These are phyloP conservation scores for Rhododendron mucronatum DNA, from an alignment of 148 eudicot species.

Conservation along the genomic window DNA sequence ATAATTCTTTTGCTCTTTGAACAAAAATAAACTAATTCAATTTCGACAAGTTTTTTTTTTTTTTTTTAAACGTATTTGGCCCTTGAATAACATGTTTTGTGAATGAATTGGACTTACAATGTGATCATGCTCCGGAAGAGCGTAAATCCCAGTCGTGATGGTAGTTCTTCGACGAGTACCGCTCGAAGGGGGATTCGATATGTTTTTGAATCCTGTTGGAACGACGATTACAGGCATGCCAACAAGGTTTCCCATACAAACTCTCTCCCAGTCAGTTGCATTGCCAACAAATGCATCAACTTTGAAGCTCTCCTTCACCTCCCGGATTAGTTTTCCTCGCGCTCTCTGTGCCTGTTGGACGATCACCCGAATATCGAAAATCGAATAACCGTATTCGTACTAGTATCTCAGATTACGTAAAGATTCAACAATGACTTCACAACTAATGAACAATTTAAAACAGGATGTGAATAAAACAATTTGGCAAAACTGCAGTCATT, in stretches of 20 bases:
- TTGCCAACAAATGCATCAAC: constrained; percentile 85
- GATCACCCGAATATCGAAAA: background rate
- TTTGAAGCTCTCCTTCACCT: constrained; percentile 56
- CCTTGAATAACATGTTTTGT: background rate
- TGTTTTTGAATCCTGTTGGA: constrained; percentile 60
- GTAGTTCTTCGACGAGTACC: constrained; percentile 51
- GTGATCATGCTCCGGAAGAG: constrained; percentile 79
- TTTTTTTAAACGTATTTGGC: background rate
- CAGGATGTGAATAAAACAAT: background rate
- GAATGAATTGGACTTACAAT: constrained; percentile 41
- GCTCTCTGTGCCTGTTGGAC: constrained; percentile 70
- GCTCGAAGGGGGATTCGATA: constrained; percentile 40
- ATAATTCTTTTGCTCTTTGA: background rate
- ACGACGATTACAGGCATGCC: constrained; percentile 79
- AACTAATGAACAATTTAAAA: background rate
- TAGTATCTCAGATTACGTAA: background rate
- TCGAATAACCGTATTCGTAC: background rate
- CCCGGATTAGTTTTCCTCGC: constrained; percentile 67
- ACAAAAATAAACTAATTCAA: background rate
- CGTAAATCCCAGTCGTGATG: constrained; percentile 76
- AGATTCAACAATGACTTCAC: background rate
- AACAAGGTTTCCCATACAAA: constrained; percentile 85
- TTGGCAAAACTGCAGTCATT: background rate
- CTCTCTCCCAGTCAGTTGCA: constrained; percentile 79
- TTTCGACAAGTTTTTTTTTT: background rate